Evolutionary conservation across 495 filamentous ascomycete genomes (phyloP).

Genomic region (Cladorrhinum samala): DNA sequence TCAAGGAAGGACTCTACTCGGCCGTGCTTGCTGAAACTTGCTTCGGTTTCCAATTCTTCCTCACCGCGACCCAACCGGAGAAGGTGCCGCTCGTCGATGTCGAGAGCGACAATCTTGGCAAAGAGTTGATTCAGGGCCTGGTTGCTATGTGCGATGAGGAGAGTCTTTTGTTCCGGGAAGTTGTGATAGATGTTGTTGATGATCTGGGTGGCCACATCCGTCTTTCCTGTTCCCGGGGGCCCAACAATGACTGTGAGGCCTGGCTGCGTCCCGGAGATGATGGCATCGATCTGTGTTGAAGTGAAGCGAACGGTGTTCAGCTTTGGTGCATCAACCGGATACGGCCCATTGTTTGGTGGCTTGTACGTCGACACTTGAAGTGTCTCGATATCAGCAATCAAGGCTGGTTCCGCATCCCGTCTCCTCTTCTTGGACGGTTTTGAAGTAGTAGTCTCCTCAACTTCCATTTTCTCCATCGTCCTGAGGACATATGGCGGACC

Average conservation of each 20-base stretch:
- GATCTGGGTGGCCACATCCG: conserved; percentile 95
- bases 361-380: conserved; percentile 87
- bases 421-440: conserved; percentile 77
- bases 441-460: conserved; percentile 30
- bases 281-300: conserved; percentile 83
- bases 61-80: conserved; percentile 91
- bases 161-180: conserved; percentile 83
- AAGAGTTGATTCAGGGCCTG: conserved; percentile 99
- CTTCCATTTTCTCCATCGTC: conserved; percentile 46
- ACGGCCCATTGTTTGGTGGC: conserved; percentile 84
- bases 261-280: conserved; percentile 88
- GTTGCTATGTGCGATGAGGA: conserved; percentile 95
- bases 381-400: conserved; percentile 53
- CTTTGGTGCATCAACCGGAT: conserved; percentile 80
- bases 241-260: conserved; percentile 93
- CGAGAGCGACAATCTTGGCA: conserved; percentile 88
- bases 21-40: conserved; percentile 88
- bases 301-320: conserved; percentile 84
- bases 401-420: conserved; percentile 59
- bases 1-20: conserved; percentile 95
- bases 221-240: conserved; percentile 95
- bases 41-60: conserved; percentile 81
- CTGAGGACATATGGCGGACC: conserved; percentile 82
- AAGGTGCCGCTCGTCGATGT: conserved; percentile 94
- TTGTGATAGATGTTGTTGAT: conserved; percentile 99